phyloP scores from a whole-genome alignment of 345 rosid genomes.

The Sonneratia caseolaris region DNA sequence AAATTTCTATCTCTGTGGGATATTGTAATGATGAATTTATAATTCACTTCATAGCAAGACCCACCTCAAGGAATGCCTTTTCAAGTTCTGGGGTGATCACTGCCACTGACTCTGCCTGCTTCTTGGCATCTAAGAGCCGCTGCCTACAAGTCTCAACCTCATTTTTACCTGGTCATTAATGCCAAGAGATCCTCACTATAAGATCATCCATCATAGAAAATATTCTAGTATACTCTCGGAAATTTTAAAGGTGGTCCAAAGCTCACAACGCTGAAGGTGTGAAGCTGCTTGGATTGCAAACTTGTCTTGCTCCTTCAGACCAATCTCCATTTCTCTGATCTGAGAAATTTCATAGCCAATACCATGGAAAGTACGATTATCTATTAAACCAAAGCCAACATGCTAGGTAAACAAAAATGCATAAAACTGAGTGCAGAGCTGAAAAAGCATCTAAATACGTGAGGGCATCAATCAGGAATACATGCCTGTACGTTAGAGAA shows the following conservation, averaged over 20 bases:
- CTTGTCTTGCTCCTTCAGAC: conserved; percentile 64
- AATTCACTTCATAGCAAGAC: not conserved
- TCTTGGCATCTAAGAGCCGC: conserved; percentile 62
- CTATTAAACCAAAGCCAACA: not conserved
- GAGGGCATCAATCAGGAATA: not conserved
- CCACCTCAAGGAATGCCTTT: conserved; percentile 68
- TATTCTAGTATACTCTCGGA: not conserved
- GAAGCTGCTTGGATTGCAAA: conserved; percentile 47
- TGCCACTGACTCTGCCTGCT: conserved; percentile 68
- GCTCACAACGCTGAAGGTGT: conserved; percentile 51
- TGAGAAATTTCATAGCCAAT: conserved; percentile 13
- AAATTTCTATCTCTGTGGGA: not conserved
- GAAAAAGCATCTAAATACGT: not conserved
- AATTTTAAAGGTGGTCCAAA: not conserved
- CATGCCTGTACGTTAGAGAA: not conserved
- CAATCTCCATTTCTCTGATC: conserved; percentile 61
- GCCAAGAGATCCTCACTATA: not conserved
- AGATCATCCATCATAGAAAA: not conserved
- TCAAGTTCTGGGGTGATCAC: conserved; percentile 68
- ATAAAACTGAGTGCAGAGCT: not conserved
- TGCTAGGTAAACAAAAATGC: not conserved
- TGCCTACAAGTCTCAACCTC: conserved; percentile 41
- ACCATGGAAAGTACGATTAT: conserved; percentile 10
- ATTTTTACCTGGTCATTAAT: conserved; percentile 41
- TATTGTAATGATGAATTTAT: not conserved